phyloP scores from a whole-genome alignment of 208 protist genomes.

The Kentomonas sorsogonicus region DNA sequence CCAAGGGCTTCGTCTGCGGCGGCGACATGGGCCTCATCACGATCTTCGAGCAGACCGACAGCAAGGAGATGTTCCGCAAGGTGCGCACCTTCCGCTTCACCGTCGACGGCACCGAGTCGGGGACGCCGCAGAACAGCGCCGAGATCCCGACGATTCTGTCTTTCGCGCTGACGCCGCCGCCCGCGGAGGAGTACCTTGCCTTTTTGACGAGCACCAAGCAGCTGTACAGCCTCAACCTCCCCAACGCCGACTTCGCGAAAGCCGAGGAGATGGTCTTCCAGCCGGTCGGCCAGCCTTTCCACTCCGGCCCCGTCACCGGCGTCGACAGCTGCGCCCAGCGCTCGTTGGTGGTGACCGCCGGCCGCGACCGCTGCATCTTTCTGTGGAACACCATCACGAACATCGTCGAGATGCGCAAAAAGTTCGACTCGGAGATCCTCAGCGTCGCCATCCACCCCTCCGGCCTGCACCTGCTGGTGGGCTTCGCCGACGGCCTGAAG shows the following conservation, averaged over 20 bases:
- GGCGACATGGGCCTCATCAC: slow-evolving; percentile 92
- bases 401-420: slow-evolving; percentile 88
- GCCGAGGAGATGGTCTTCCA: slow-evolving; percentile 91
- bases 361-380: slow-evolving; percentile 86
- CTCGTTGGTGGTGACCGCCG: slow-evolving; percentile 92
- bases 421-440: slow-evolving; percentile 89
- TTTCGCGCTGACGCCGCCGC: slow-evolving; percentile 81
- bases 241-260: slow-evolving; percentile 92
- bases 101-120: slow-evolving; percentile 44
- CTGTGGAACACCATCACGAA: slow-evolving; percentile 96
- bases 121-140: slow-evolving; percentile 4
- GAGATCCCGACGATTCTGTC: slow-evolving; percentile 72
- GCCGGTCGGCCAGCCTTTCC: slow-evolving; percentile 88
- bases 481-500: slow-evolving; percentile 92
- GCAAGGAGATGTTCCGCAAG: slow-evolving; percentile 92
- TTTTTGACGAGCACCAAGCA: slow-evolving; percentile 92
- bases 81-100: slow-evolving; percentile 89
- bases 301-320: slow-evolving; percentile 82
- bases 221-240: slow-evolving; percentile 90
- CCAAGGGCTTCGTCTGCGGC: slow-evolving; percentile 94
- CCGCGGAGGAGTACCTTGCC: slow-evolving; percentile 85
- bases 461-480: slow-evolving; percentile 92
- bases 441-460: slow-evolving; percentile 94
- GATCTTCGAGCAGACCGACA: slow-evolving; percentile 91
- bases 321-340: slow-evolving; percentile 93